phyloP scores from a whole-genome alignment of 2,329 filamentous ascomycete species.

The Raffaelea deltoideospora region DNA sequence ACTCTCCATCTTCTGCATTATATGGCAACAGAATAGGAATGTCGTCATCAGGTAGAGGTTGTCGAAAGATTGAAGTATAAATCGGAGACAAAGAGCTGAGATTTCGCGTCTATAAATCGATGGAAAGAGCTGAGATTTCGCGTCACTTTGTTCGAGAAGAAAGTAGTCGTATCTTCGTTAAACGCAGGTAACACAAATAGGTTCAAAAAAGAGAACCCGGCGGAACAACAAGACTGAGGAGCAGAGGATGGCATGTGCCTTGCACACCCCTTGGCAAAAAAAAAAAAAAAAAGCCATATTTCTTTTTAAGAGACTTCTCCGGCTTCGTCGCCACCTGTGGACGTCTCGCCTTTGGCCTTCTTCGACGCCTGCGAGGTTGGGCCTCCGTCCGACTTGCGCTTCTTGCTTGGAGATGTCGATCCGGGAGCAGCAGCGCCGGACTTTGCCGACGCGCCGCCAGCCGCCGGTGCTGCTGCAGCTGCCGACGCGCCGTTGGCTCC shows the following conservation, averaged over 20 bases:
- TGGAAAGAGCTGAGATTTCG: neutral
- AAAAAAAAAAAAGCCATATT: no score
- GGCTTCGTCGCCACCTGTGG: conserved; percentile 22
- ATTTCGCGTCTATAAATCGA: no score
- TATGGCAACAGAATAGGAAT: no score
- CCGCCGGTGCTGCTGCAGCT: no score
- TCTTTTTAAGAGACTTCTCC: conserved; percentile 11
- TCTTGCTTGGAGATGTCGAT: conserved; percentile 25
- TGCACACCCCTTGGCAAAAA: no score
- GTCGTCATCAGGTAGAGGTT: no score
- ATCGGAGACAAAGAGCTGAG: no score
- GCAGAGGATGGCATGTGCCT: neutral
- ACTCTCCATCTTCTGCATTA: no score
- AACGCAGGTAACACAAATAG: neutral
- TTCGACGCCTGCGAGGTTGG: conserved; percentile 36
- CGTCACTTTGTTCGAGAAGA: neutral
- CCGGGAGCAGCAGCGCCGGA: conserved; percentile 10
- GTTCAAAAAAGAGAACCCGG: neutral
- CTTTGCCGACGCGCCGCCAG: neutral
- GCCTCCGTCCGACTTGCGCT: conserved; percentile 44
- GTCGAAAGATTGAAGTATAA: no score
- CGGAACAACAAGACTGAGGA: neutral
- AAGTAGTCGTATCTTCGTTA: neutral
- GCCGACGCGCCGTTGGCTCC: conserved; percentile 12
- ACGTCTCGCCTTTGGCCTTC: conserved; percentile 28